These are phyloP conservation scores for Angophora floribunda DNA, from an alignment of 345 rosid genomes.

Conservation along the genomic window DNA sequence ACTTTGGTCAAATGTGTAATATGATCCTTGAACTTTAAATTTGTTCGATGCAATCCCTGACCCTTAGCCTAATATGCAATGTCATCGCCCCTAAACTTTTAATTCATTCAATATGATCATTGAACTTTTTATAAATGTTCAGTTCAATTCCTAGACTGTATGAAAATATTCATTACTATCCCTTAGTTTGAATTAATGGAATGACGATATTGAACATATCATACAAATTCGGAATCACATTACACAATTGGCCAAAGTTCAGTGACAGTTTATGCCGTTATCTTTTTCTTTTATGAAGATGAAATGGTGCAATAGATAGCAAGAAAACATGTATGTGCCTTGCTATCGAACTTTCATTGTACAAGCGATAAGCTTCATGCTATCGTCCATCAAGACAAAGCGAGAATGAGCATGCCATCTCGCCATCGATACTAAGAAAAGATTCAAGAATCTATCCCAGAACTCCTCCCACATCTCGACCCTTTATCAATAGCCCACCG, in stretches of 20 bases:
- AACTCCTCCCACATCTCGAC: background rate
- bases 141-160: too few species aligned
- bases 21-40: too few species aligned
- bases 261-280: too few species aligned
- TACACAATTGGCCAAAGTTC: background rate
- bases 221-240: rapidly evolving
- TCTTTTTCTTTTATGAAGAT: background rate
- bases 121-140: background rate
- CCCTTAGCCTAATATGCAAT: too few species aligned
- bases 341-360: background rate
- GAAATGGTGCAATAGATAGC: background rate
- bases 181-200: rapidly evolving
- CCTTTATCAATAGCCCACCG: background rate
- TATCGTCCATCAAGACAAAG: background rate
- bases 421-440: background rate
- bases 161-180: too few species aligned
- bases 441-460: background rate
- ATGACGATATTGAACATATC: background rate
- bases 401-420: background rate
- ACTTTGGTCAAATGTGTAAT: too few species aligned
- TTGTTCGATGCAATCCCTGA: rapidly evolving
- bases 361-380: background rate
- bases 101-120: rapidly evolving
- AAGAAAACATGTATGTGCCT: background rate
- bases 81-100: too few species aligned